phyloP scores from a whole-genome alignment of 2,329 filamentous ascomycete genomes.

The Hyphodiscus sp. region DNA sequence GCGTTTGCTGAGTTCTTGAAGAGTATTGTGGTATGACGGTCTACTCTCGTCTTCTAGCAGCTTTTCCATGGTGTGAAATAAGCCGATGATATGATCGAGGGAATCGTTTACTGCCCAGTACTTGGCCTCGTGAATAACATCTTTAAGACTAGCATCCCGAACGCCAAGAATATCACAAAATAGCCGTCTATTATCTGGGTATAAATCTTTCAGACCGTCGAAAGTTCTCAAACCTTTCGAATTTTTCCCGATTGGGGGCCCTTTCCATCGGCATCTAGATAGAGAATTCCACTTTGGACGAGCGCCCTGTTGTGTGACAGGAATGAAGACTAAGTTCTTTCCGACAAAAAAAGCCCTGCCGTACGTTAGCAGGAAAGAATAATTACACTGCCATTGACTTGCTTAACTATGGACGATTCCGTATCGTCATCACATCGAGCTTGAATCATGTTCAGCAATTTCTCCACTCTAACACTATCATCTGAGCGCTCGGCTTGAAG shows the following conservation, averaged over 20 bases:
- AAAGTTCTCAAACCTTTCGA: neutral
- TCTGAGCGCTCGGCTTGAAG: too few relatives aligned
- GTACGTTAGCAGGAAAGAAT: too few relatives aligned
- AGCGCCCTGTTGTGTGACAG: neutral
- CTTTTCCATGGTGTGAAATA: slow-evolving; percentile 1
- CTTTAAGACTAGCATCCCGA: neutral
- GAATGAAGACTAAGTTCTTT: neutral
- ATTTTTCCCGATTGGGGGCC: neutral
- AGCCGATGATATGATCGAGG: neutral
- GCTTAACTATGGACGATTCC: neutral
- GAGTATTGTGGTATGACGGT: neutral
- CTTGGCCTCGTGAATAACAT: neutral
- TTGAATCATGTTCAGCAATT: neutral
- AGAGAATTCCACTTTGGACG: neutral
- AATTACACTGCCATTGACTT: neutral
- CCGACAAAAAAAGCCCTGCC: too few relatives aligned
- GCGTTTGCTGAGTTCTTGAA: neutral
- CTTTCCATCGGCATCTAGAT: slow-evolving; percentile 4
- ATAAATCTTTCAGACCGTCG: neutral
- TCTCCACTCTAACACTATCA: neutral
- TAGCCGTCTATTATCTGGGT: slow-evolving; percentile 2
- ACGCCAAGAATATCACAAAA: slow-evolving; percentile 4
- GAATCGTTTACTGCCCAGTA: neutral
- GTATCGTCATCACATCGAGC: neutral
- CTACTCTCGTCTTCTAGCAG: slow-evolving; percentile 1